Base-by-base conservation (phyloP, 2,329 filamentous ascomycete genomes). In the Neocucurbitaria cava region DNA sequence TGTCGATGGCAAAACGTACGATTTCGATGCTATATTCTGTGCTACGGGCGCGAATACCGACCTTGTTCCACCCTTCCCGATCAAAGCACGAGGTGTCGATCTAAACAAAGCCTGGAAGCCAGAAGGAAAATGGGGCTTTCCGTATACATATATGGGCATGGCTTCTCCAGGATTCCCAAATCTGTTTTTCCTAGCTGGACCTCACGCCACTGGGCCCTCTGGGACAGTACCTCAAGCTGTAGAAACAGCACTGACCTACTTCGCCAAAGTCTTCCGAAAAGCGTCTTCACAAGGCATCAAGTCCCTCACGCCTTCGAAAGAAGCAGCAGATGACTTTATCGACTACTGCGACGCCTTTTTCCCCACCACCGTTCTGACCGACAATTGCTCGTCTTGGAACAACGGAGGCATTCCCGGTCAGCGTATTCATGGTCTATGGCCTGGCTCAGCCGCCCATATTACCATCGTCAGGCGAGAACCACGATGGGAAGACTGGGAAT, bases 311-410 rank as follows among this genome's bases (percentile, higher is more conserved):
- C 87, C 88, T 0, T 83, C 81, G 0, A 79, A 80, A 42, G 76
- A 78, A 26, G 89, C 89, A 0, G 77, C 88, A 0, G 87, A 89
- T 36, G 87, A 90, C 62, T 89, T 88, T 58, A 74, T 85, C 10
- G 81, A 82, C 47, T 88, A 87, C 71, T 79, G 78, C 40, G 82
- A 84, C 55, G 72, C 74, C 0, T 83, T 82, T 66, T 70, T 70
- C 41, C 79, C 80, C 0, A 78, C 77, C 13, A 84, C 81, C 2
- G 82, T 83, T 33, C 72, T 88, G 51, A 79, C 81, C 0, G 85
- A 88, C 47, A 83, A 85, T 51, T 91, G 89, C 69, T 86, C 83
- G 36, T 88, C 85, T 0, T 91, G 89, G 89, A 89, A 89, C 54
- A 91, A 91, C 55, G 86, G 88, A 11, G 76, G 76, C 5, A 18